Evolutionary conservation across 139 green algal species (phyloP).

Genomic region (Micractinium conductrix): DNA sequence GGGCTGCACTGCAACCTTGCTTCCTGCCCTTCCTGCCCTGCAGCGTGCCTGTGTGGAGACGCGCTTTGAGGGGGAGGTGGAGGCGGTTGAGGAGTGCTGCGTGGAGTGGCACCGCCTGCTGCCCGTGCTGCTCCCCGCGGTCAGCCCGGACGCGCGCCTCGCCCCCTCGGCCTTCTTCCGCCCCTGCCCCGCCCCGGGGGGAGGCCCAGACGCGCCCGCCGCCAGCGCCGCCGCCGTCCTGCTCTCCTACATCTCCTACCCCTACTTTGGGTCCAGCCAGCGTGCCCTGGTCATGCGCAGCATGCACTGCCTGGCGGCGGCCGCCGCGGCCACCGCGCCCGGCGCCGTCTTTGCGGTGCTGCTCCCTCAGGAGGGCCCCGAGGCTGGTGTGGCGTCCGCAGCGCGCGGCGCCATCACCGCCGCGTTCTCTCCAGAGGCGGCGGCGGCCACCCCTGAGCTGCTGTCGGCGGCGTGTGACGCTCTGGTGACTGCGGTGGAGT

Average conservation of each 20-base stretch:
- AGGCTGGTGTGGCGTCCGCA: slow-evolving; percentile 11
- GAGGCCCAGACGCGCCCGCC: background rate
- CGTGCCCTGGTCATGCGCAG: slow-evolving; percentile 32
- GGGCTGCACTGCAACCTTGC: background rate
- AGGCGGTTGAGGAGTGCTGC: slow-evolving; percentile 39
- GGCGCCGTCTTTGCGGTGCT: slow-evolving; percentile 14
- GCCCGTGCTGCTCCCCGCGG: slow-evolving; percentile 36
- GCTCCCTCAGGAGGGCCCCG: slow-evolving; percentile 18
- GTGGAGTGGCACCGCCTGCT: slow-evolving; percentile 55
- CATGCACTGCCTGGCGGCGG: slow-evolving; percentile 27
- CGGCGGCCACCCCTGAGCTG: slow-evolving; percentile 5
- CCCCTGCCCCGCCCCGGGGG: background rate
- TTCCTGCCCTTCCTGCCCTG: background rate
- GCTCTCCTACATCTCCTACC: slow-evolving; percentile 51
- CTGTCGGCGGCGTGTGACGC: slow-evolving; percentile 52
- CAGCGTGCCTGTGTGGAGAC: background rate
- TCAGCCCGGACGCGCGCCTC: background rate
- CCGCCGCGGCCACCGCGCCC: slow-evolving; percentile 9
- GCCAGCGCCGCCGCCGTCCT: slow-evolving; percentile 44
- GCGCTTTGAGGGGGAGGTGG: slow-evolving; percentile 24
- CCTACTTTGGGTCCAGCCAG: slow-evolving; percentile 37
- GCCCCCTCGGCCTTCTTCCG: slow-evolving; percentile 36
- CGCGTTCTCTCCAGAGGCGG: slow-evolving; percentile 12
- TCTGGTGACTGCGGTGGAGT: slow-evolving; percentile 45
- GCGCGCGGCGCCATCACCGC: slow-evolving; percentile 12